Conservation (phyloP, 1,284 basidiomycete species). For the Cutaneotrichosporon sp. region DNA sequence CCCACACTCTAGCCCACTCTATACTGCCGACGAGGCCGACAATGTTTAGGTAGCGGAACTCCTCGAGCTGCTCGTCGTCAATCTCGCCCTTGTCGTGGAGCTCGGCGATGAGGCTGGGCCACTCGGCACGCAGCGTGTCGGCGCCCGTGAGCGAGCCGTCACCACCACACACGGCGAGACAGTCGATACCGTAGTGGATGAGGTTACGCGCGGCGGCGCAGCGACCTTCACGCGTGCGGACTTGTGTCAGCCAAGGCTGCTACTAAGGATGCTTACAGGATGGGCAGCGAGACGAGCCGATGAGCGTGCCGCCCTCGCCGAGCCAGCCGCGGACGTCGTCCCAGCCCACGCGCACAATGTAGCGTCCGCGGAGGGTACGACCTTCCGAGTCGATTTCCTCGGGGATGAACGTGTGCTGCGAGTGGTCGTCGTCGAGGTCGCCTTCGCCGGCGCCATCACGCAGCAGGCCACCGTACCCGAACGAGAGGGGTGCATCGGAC, state of each 20-base stretch:
- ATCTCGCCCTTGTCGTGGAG: conserved; percentile 66
- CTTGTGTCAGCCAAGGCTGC: conserved; percentile 18
- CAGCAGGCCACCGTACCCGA: conserved; percentile 84
- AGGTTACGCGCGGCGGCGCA: conserved; percentile 82
- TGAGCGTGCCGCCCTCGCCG: conserved; percentile 90
- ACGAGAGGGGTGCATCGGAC: conserved; percentile 56
- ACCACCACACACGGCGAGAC: conserved; percentile 92
- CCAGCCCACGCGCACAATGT: conserved; percentile 96
- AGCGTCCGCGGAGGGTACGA: conserved; percentile 73
- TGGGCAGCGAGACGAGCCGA: conserved; percentile 87
- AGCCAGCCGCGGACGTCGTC: conserved; percentile 97
- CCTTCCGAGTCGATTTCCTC: conserved; percentile 49
- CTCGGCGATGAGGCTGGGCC: conserved; percentile 73
- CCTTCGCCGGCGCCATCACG: conserved; percentile 84
- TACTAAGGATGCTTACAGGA: conserved; percentile 51
- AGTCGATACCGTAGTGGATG: conserved; percentile 93
- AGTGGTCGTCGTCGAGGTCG: conserved; percentile 39
- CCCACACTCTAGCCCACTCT: conserved; percentile 51
- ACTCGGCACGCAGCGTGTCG: conserved; percentile 87
- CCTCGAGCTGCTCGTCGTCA: conserved; percentile 62
- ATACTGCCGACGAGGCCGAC: conserved; percentile 97
- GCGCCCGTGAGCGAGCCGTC: conserved; percentile 95
- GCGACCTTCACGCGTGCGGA: conserved; percentile 82
- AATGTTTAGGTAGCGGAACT: conserved; percentile 81
- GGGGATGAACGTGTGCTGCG: conserved; percentile 22